phyloP scores from a whole-genome alignment of 73 alveolate genomes.

The Paraurostyla sp. region DNA sequence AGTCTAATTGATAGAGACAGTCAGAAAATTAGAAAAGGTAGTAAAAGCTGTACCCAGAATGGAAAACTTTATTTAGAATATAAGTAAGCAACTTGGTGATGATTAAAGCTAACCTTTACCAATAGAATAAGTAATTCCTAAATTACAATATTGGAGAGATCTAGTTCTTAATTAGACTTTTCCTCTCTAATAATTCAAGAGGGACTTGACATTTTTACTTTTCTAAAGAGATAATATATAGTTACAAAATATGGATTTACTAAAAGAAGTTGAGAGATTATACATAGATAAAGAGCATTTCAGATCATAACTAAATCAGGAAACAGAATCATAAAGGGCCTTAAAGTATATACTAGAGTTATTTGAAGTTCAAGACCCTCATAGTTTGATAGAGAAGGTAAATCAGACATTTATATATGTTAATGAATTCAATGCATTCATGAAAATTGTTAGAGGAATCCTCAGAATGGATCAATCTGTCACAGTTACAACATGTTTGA shows the following conservation, averaged over 20 bases:
- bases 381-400: constrained; percentile 41
- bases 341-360: constrained; percentile 7
- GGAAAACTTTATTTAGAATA: constrained; percentile 68
- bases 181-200: constrained; percentile 25
- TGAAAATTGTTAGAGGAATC: constrained; percentile 36
- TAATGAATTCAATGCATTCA: constrained; percentile 53
- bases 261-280: constrained; percentile 24
- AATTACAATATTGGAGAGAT: constrained; percentile 1
- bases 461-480: constrained; percentile 29
- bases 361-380: constrained; percentile 24
- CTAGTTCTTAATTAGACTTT: not conserved
- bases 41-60: constrained; percentile 78
- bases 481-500: constrained; percentile 40
- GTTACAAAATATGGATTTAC: not conserved
- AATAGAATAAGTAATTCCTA: constrained; percentile 28
- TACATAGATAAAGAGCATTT: constrained; percentile 23
- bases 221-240: constrained; percentile 27
- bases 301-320: not conserved
- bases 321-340: constrained; percentile 23
- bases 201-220: constrained; percentile 1
- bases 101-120: not conserved
- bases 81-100: constrained; percentile 9
- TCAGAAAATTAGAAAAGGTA: constrained; percentile 70
- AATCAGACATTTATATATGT: constrained; percentile 52
- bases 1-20: constrained; percentile 54